Evolutionary conservation across 768 basidiomycete species (phyloP), one percentile per base, ranked within the genome.

Genomic region (Sistotremastrum suecicum): DNA sequence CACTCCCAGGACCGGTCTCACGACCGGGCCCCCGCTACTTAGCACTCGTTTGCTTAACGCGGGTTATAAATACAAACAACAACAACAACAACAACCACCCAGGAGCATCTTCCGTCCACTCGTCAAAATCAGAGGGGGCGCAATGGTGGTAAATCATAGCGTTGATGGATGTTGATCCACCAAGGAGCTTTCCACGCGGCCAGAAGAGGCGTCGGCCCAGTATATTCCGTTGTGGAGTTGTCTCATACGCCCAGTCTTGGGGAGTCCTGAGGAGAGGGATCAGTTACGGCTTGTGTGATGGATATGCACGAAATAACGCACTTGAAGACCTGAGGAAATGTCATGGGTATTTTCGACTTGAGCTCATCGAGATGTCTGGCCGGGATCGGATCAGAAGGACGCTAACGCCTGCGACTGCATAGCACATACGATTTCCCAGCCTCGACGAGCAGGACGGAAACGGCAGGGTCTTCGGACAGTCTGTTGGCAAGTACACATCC

Each of bases 101-200:
- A n/a, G n/a, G n/a, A n/a, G n/a, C n/a, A n/a, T 46, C 47, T 9
- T 52, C 50, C 20, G 38, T 53, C 59, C 64, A 66, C 12, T 45
- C 45, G 41, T 64, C 56, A 45, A 58, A 66, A 45, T 65, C 60
- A 1, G 48, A 59, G 6, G 62, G 55, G 3, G 54, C 48, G 1
- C 59, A 60, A 12, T 63, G 50, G 0, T 56, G 54, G 44, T 62
- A 64, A 31, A 58, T 45, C 67, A 83, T 68, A 41, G 77, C 80
- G 58, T 85, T 85, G 44, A 82, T 66, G 6, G 80, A 78, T 32
- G 76, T 69, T 0, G 74, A 78, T 5, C 82, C 81, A 44, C 82
- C 81, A 28, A 85, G 66, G 42, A 77, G 73, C 58, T 75, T 78
- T 33, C 82, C 83, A 34, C 75, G 67, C 4, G 80, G 74, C 74